Evolutionary conservation across 345 rosid species (phyloP).

Genomic region (Citrus glauca): DNA sequence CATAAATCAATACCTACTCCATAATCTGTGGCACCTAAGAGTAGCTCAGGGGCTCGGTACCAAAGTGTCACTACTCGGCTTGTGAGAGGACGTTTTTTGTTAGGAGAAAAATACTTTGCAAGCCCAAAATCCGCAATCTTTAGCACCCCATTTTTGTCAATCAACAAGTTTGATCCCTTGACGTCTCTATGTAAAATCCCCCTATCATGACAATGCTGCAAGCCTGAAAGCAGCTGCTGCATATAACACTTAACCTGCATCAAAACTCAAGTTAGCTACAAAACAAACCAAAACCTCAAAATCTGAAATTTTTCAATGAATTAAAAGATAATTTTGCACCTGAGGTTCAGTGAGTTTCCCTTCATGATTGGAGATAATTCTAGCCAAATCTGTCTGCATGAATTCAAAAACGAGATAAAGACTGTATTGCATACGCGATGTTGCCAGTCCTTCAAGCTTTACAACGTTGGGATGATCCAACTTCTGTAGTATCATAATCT

Average conservation of each 20-base stretch:
- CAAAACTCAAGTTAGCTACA: constrained; percentile 1
- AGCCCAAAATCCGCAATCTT: constrained; percentile 69
- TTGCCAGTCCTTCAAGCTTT: constrained; percentile 69
- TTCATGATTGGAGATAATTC: constrained; percentile 41
- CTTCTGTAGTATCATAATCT: constrained; percentile 56
- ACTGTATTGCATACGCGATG: constrained; percentile 71
- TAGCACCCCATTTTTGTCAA: constrained; percentile 48
- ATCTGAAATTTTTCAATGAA: background rate
- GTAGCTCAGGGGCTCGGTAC: constrained; percentile 68
- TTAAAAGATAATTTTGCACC: constrained; percentile 23
- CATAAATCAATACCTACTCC: constrained; percentile 65
- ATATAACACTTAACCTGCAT: constrained; percentile 58
- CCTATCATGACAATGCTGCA: background rate
- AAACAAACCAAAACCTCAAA: background rate
- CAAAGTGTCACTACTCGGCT: constrained; percentile 60
- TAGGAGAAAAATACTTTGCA: constrained; percentile 42
- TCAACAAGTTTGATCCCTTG: constrained; percentile 60
- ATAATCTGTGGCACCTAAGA: constrained; percentile 51
- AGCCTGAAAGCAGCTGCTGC: constrained; percentile 38
- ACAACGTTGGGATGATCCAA: constrained; percentile 71
- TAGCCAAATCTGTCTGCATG: constrained; percentile 55
- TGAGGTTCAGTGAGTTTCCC: constrained; percentile 54
- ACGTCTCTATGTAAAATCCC: constrained; percentile 39
- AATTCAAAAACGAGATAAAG: constrained; percentile 67
- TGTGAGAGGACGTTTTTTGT: constrained; percentile 42